Base-by-base conservation (phyloP, 345 rosid species). In the Bruguiera sexangula region DNA sequence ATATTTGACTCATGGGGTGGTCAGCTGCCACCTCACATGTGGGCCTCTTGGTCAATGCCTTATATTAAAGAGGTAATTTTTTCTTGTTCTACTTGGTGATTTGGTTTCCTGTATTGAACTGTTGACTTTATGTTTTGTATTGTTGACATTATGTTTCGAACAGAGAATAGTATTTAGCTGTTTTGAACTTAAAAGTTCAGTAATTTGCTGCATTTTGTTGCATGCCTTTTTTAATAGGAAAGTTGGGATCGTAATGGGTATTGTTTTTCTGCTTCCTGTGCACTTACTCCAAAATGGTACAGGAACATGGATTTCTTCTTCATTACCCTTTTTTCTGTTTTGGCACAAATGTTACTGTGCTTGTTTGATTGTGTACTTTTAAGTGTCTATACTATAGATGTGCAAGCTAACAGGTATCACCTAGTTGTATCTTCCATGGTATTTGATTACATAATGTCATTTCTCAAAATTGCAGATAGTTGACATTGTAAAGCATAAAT, bases 1-100 rank as follows among this genome's bases (percentile, higher is more conserved):
- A 93, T 93, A 77, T 93, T 93, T 65, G 96, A 93, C 80, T 93
- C 96, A 3, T 93, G 98, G 97, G 98, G 97, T 74, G 97, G 98
- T n/a, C 98, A 90, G 68, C 82, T 93, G 46, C 88, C 97, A 22
- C 98, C 97, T 3, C 77, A 84, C 34, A 83, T 93, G 92, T 91
- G 98, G 98, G 94, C 91, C 54, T 54, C 63, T 11, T 93, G 98
- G 98, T 90, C 96, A 20, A 89, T 86, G 79, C 96, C 97, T 30
- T 88, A 87, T 75, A 91, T 93, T 64, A 79, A 81, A 74, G 88
- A 93, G 96, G 97, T 88, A 77, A 71, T 24, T 73, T 69, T 20
- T n/a, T 54, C 2, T 54, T 54, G 8, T 54, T n/a, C 26, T 53
- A 20, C 27, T 54, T 54, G 43, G 22, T 54, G 8, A 66, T 32